Conservation (phyloP, 306 rosid species). For the Cicer yamashitae region DNA sequence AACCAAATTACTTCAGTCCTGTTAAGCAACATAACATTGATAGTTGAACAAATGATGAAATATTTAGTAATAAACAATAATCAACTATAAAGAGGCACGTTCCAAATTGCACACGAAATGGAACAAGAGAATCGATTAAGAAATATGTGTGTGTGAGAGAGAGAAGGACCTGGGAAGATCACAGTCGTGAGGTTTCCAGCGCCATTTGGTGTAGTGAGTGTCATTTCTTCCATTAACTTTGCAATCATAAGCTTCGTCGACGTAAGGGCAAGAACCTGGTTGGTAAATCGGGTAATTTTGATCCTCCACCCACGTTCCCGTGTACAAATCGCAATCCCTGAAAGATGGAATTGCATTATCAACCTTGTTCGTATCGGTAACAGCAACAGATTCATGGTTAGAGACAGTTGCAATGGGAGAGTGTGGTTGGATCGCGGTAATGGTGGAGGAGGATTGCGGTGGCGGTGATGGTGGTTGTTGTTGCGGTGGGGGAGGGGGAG, state of each 20-base stretch:
- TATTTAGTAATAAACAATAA: conserved; percentile 18
- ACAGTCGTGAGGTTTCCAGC: conserved; percentile 89
- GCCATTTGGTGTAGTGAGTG: conserved; percentile 74
- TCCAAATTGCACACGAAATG: not conserved
- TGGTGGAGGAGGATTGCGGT: not conserved
- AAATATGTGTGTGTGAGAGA: not conserved
- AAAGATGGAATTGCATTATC: conserved; percentile 33
- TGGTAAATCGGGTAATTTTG: conserved; percentile 69
- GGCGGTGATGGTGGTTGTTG: not conserved
- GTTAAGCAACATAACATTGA: not conserved
- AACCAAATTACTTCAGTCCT: not conserved
- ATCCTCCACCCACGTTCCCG: conserved; percentile 84
- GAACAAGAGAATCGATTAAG: not conserved
- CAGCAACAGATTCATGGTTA: not conserved
- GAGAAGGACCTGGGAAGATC: conserved; percentile 77
- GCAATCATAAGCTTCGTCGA: conserved; percentile 91
- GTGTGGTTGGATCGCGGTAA: not conserved
- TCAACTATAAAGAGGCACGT: conserved; percentile 12
- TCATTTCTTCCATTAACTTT: conserved; percentile 76
- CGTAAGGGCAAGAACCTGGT: conserved; percentile 88
- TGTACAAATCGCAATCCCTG: conserved; percentile 70
- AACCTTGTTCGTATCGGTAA: conserved; percentile 8
- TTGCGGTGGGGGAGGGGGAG: not conserved
- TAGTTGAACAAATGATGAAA: conserved; percentile 4
- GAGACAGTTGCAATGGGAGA: not conserved